Evolutionary conservation across 2,329 filamentous ascomycete genomes (phyloP).

Genomic region (Massarina eburnea): DNA sequence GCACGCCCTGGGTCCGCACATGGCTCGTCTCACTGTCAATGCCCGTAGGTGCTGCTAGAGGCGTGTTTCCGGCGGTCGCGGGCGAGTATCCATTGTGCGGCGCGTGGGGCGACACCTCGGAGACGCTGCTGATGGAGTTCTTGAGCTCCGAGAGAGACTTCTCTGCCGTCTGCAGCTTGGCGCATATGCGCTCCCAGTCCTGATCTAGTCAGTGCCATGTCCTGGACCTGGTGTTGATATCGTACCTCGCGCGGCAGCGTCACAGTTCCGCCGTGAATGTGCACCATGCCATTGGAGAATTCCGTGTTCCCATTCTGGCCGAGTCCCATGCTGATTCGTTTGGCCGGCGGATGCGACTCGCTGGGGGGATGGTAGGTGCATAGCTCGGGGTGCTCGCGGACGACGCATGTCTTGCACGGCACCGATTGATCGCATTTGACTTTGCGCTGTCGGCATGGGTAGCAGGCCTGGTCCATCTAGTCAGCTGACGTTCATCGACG

Average conservation of each 20-base stretch:
- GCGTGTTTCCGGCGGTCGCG: conserved; percentile 32
- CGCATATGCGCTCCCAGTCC: conserved; percentile 53
- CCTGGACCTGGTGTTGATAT: neutral
- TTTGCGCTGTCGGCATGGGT: conserved; percentile 52
- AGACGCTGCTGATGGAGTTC: conserved; percentile 41
- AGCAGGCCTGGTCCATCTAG: conserved; percentile 45
- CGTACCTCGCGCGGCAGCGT: conserved; percentile 44
- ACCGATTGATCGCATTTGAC: conserved; percentile 52
- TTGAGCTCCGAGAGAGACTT: conserved; percentile 50
- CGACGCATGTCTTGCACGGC: conserved; percentile 54
- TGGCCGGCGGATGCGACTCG: conserved; percentile 44
- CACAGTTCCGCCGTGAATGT: conserved; percentile 43
- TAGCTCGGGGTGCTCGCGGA: conserved; percentile 54
- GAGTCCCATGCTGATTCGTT: conserved; percentile 37
- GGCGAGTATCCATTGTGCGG: conserved; percentile 38
- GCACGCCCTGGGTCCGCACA: conserved; percentile 57
- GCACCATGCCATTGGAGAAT: conserved; percentile 42
- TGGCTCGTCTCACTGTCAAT: conserved; percentile 44
- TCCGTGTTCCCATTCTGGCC: conserved; percentile 39
- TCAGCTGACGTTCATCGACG: conserved; percentile 15
- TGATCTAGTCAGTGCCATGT: conserved; percentile 24
- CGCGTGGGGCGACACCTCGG: conserved; percentile 33
- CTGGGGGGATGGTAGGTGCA: conserved; percentile 48
- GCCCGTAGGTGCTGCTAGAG: conserved; percentile 36
- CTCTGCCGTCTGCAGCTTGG: conserved; percentile 51